Percentiles rank a stretch among this genome's conserved stretches.
These are phyloP conservation scores for Volvariella volvacea DNA, from an alignment of 1,284 basidiomycete species.

Conservation along the genomic window DNA sequence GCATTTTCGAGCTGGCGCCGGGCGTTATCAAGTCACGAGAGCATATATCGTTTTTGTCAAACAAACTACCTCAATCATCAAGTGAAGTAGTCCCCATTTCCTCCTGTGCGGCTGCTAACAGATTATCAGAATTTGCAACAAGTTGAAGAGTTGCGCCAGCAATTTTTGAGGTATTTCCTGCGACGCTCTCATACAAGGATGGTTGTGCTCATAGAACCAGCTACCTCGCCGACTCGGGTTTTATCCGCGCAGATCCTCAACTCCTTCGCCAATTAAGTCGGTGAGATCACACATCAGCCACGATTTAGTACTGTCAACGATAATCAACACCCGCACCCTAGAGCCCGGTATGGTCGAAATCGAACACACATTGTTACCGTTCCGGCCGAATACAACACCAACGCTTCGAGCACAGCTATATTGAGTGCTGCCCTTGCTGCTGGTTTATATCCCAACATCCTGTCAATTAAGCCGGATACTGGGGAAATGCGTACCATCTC, in stretches of 20 bases:
- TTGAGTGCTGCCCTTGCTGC: slow-evolving; percentile 82
- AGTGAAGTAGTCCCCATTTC: slow-evolving; percentile 30
- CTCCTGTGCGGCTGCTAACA: neutral
- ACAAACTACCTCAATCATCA: slow-evolving; percentile 84
- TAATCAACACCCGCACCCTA: too few relatives aligned
- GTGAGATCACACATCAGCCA: too few relatives aligned
- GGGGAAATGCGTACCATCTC: slow-evolving; percentile 73
- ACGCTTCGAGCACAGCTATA: slow-evolving; percentile 60
- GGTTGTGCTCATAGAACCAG: slow-evolving; percentile 25
- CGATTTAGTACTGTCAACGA: too few relatives aligned
- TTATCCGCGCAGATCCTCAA: slow-evolving; percentile 66
- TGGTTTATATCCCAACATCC: slow-evolving; percentile 90
- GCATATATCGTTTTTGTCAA: slow-evolving; percentile 55
- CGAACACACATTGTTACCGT: slow-evolving; percentile 73
- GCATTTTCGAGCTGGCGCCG: slow-evolving; percentile 87
- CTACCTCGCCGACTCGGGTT: slow-evolving; percentile 83
- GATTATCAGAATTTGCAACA: slow-evolving; percentile 77
- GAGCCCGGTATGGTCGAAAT: slow-evolving; percentile 71
- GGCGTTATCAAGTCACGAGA: slow-evolving; percentile 36
- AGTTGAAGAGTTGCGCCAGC: slow-evolving; percentile 95
- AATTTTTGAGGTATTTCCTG: slow-evolving; percentile 67
- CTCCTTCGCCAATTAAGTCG: slow-evolving; percentile 70
- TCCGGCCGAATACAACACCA: slow-evolving; percentile 67
- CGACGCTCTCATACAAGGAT: slow-evolving; percentile 1
- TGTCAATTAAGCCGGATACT: slow-evolving; percentile 57